Evolutionary conservation across 2,329 filamentous ascomycete genomes (phyloP).

Genomic region (Hypoxylon sp.): DNA sequence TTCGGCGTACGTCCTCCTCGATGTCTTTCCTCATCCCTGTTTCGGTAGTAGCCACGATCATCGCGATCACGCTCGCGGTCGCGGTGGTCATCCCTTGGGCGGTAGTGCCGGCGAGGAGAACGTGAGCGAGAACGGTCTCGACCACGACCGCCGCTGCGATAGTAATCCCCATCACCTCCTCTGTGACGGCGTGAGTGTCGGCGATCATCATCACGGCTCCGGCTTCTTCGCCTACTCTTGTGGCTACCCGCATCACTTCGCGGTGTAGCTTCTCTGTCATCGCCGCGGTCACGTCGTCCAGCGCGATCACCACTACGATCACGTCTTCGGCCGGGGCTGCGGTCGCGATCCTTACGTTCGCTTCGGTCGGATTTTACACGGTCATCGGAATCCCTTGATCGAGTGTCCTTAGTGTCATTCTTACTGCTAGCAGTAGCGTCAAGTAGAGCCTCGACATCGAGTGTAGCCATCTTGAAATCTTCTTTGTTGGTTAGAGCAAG

Average conservation of each 20-base stretch:
- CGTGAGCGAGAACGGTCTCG: constrained; percentile 79
- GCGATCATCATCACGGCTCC: constrained; percentile 82
- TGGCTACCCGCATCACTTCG: constrained; percentile 84
- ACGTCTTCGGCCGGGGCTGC: constrained; percentile 63
- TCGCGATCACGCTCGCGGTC: constrained; percentile 62
- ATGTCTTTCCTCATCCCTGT: constrained; percentile 65
- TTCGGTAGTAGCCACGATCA: constrained; percentile 69
- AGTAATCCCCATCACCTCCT: constrained; percentile 78
- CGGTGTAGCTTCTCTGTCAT: constrained; percentile 75
- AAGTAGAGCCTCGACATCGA: constrained; percentile 90
- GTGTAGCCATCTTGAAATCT: constrained; percentile 61
- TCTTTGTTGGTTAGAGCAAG: constrained; percentile 26
- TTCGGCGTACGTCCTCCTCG: constrained; percentile 57
- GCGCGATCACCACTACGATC: constrained; percentile 69
- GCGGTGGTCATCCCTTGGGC: constrained; percentile 69
- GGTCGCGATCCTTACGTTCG: constrained; percentile 63
- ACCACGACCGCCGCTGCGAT: constrained; percentile 71
- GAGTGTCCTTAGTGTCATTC: constrained; percentile 63
- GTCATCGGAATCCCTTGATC: constrained; percentile 69
- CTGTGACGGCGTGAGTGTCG: constrained; percentile 81
- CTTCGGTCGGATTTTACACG: constrained; percentile 68
- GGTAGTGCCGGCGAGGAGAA: constrained; percentile 75
- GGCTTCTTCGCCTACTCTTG: constrained; percentile 85
- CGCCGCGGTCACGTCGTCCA: constrained; percentile 68
- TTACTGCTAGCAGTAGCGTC: constrained; percentile 82